Evolutionary conservation across 208 protist species (phyloP).

Genomic region (Endotrypanum monterogeii): DNA sequence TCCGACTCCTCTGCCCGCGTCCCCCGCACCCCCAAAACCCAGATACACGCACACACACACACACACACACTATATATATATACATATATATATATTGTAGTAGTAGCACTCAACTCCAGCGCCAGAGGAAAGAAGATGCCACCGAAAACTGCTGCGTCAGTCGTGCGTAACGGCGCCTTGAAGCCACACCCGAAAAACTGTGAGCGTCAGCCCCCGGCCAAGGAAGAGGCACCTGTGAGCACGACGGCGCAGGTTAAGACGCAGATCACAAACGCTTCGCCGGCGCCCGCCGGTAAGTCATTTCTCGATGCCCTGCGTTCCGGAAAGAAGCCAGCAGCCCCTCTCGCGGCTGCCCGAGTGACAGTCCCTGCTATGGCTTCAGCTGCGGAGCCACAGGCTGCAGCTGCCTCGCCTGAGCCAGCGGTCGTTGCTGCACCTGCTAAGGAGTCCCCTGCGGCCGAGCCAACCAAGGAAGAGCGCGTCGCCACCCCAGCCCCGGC

Average conservation of each 20-base stretch:
- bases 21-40: no score
- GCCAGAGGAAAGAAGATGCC: slow-evolving; percentile 31
- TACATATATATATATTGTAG: neutral
- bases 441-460: slow-evolving; percentile 20
- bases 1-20: no score
- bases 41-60: neutral
- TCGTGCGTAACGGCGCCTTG: slow-evolving; percentile 28
- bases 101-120: slow-evolving; percentile 12
- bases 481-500: slow-evolving; percentile 7
- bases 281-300: slow-evolving; percentile 53
- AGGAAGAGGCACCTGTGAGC: slow-evolving; percentile 37
- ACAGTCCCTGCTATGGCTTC: slow-evolving; percentile 7
- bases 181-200: slow-evolving; percentile 26
- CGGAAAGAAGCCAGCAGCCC: slow-evolving; percentile 21
- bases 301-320: slow-evolving; percentile 73
- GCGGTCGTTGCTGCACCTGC: slow-evolving; percentile 7
- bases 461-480: slow-evolving; percentile 12
- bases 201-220: slow-evolving; percentile 20
- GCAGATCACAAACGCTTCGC: slow-evolving; percentile 60
- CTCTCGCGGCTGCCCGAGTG: neutral
- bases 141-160: slow-evolving; percentile 25
- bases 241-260: slow-evolving; percentile 58
- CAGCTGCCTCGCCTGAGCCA: slow-evolving; percentile 3
- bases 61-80: neutral
- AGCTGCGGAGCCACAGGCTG: slow-evolving; percentile 7